Base-by-base conservation (phyloP, 2,329 filamentous ascomycete genomes). In the Lachnellula arida region DNA sequence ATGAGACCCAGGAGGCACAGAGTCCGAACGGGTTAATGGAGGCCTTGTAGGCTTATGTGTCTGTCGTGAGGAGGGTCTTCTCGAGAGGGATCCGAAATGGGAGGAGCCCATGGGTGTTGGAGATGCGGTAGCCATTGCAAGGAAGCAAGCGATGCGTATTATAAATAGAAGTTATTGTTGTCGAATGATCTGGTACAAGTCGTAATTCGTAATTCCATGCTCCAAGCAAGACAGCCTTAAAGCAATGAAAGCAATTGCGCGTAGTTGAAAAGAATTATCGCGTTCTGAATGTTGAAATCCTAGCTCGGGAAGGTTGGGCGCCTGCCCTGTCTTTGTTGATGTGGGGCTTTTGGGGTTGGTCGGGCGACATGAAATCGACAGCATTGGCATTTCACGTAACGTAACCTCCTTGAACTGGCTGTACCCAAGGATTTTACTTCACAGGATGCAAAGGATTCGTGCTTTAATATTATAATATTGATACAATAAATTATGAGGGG, bases 41-140 rank as follows among this genome's bases (percentile, higher is more conserved):
- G 76, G 70, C 58, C 81, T 74, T 22, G 80, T 78, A 1, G 75
- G 78, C 63, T 78, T 76, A 48, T 81, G 69, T 40, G 78, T 77
- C 61, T 84, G 82, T 60, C 82, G 60, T 44, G 65, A 65, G 42
- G 82, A 84, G 8, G 79, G 78, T 64, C 81, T 78, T 66, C 82
- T 71, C 34, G 74, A 73, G 14, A 78, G 66, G 56, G 70, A 74
- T 52, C 72, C 75, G 65, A 75, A 76, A 65, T 77, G 73, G 62
- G 71, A 75, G 22, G 75, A 73, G 62, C 75, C 77, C 66, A 79
- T 73, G 37, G 82, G 80, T 5, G 81, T 83, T 54, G 80, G 81
- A 63, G 81, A 84, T 60, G 74, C 75, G 53, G 77, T 74, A 56
- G 80, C 74, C 79, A 82, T 82, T 60, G 46, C 25, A 15, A 46